These are phyloP conservation scores for Pseudopyrenochaeta lycopersici DNA, from an alignment of 2,329 filamentous ascomycete species.

Conservation along the genomic window DNA sequence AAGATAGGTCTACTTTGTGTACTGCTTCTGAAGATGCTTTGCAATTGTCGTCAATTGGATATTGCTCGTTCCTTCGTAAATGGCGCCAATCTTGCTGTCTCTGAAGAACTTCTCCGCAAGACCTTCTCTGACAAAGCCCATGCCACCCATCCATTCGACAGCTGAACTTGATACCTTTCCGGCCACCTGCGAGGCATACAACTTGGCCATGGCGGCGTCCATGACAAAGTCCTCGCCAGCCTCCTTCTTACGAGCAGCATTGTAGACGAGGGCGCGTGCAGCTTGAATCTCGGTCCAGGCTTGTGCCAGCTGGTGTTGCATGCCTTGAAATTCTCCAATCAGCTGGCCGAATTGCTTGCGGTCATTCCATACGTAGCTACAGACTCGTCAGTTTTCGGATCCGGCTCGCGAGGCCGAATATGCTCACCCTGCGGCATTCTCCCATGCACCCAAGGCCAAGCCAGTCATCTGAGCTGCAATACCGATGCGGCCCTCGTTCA, in stretches of 20 bases:
- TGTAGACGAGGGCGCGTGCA: slow-evolving; percentile 91
- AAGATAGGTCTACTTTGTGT: slow-evolving; percentile 62
- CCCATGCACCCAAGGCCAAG: slow-evolving; percentile 90
- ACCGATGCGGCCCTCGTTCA: slow-evolving; percentile 97
- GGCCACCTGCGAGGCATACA: slow-evolving; percentile 92
- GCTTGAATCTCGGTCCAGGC: slow-evolving; percentile 93
- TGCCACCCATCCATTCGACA: slow-evolving; percentile 99
- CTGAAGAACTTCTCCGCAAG: slow-evolving; percentile 98
- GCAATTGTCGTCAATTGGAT: slow-evolving; percentile 77
- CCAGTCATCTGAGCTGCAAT: slow-evolving; percentile 99
- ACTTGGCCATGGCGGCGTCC: slow-evolving; percentile 98
- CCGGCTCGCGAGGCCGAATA: not conserved
- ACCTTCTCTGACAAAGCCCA: slow-evolving; percentile 97
- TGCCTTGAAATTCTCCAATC: slow-evolving; percentile 96
- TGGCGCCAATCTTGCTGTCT: slow-evolving; percentile 98
- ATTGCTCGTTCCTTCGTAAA: slow-evolving; percentile 91
- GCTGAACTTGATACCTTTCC: slow-evolving; percentile 84
- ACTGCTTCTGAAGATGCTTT: slow-evolving; percentile 74
- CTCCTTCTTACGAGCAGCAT: slow-evolving; percentile 97
- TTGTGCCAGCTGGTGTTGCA: slow-evolving; percentile 99
- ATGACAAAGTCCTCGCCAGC: slow-evolving; percentile 93
- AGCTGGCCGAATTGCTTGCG: slow-evolving; percentile 94
- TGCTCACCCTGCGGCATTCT: slow-evolving; percentile 82
- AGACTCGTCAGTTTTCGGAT: slow-evolving; percentile 13
- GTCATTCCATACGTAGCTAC: slow-evolving; percentile 94